Evolutionary conservation across 805 yeast genomes (phyloP), one percentile per base, ranked within the genome.

Genomic region (Starmerella powellii): DNA sequence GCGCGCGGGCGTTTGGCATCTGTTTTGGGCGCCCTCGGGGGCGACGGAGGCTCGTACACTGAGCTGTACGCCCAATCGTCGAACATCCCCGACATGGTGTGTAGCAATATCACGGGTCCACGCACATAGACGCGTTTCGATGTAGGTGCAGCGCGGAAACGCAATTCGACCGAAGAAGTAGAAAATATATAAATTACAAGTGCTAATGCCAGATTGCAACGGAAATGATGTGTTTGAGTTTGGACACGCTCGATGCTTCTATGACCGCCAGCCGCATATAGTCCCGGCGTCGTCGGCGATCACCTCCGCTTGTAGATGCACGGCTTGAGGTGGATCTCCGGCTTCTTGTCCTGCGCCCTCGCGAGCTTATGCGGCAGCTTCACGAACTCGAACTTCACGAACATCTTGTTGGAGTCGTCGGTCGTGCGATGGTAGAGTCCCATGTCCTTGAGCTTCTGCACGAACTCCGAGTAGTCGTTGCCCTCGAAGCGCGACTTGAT

Each of bases 371-470:
- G 56, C 21, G 40, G 81, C 58, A 43, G 80, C 73, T 41, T 78
- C 81, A 81, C 83, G 57, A 91, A 88, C 61, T 88, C 96, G 60
- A 91, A 91, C 61, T 93, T 70, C 13, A 94, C 80, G 59, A 91
- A 91, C 96, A 88, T 88, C 59, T 82, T 82, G 64, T 91, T 91
- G 23, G 70, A 65, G 53, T 80, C 79, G 61, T 88, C 96, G 1
- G 96, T 87, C 40, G 72, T 71, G 58, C 82, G 82, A 63, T 85
- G 95, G 65, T 81, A 80, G 52, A 91, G 83, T 0, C 97, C 98
- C 45, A 51, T 39, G 39, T 73, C 62, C 58, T 85, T 85, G 53
- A 91, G 67, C 1, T 81, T 76, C 19, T 80, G 73, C 11, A 80
- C 83, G 62, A 91, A 91, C 53, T 81, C 87, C 8, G 50, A 41